These are phyloP conservation scores for Cenococcum geophilum DNA, from an alignment of 495 filamentous ascomycete genomes.

Conservation along the genomic window DNA sequence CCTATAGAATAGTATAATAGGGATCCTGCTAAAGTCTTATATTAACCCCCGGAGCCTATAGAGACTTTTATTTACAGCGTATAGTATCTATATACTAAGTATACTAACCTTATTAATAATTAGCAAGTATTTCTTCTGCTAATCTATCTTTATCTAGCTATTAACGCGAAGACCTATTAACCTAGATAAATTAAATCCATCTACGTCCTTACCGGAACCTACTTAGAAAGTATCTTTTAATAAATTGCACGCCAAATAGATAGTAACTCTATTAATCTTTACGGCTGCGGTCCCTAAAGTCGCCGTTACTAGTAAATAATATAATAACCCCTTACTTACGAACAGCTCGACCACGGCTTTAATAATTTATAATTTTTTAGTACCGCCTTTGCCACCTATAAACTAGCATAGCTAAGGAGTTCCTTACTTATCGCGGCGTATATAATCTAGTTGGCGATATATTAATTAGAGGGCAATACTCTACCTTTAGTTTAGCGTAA, in stretches of 20 bases:
- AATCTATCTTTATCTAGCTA: background rate
- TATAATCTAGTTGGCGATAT: background rate
- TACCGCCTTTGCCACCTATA: background rate
- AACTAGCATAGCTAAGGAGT: background rate
- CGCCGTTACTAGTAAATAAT: background rate
- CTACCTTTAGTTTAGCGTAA: background rate
- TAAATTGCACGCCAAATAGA: background rate
- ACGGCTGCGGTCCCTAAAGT: background rate
- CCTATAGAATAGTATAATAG: background rate
- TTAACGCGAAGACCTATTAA: background rate
- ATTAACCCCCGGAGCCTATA: background rate
- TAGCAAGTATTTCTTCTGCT: background rate
- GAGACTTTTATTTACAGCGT: background rate
- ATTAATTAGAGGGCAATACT: background rate
- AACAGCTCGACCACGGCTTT: background rate
- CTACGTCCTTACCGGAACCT: background rate
- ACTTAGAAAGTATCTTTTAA: background rate
- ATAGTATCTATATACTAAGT: background rate
- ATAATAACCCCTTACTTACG: background rate
- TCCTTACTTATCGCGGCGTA: background rate
- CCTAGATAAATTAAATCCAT: background rate
- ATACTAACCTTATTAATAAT: background rate
- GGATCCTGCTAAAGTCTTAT: background rate
- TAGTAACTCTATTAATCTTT: background rate
- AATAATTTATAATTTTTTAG: background rate